Base-by-base conservation (phyloP, 352 stramenopile species). In the Pythium pyrilobum region DNA sequence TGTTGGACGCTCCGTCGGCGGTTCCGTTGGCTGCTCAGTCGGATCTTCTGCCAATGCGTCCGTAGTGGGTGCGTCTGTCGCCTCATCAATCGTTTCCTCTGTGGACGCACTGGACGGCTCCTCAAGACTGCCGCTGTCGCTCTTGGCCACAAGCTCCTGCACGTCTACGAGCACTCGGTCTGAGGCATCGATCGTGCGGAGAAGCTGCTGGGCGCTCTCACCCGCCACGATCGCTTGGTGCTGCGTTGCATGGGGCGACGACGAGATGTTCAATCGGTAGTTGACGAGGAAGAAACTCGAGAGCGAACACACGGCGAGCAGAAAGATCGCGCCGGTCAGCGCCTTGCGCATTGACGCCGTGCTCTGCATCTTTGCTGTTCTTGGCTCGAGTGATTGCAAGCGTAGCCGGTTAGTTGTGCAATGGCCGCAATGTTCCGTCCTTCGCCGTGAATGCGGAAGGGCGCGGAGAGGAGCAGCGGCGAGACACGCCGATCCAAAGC, bases 221-320 rank as follows among this genome's bases (percentile, higher is more conserved):
- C 36, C 33, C 1, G 40, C 18, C 0, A 64, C 28, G 13, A 54
- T 45, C 16, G 44, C 36, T 28, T 57, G 40, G n/a, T 46, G 41
- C 33, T 63, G 56, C 8, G 56, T 58, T 3, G 29, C 24, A 31
- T 64, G 34, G 2, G 56, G 56, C 25, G 41, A 41, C 2, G 21
- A 18, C 20, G 25, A 3, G 41, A 57, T 40, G 25, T 40, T 48
- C 6, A 64, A 23, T 9, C 56, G 50, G 33, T 58, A 56, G 33
- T 45, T 65, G 29, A 65, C 57, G 47, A 65, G 42, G 44, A 65
- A 55, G 31, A 65, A 55, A 24, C 42, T 65, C 20, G 57, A 56
- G 3, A 65, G 57, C 44, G 57, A 65, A 37, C 48, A 65, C 15
- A 34, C 43, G 3, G 50, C 57, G 10, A 65, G 29, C 29, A 65